Percentiles rank a stretch among this genome's conserved stretches.
Conservation (phyloP, 1,284 basidiomycete species). For the Laetiporus sulphureus region DNA sequence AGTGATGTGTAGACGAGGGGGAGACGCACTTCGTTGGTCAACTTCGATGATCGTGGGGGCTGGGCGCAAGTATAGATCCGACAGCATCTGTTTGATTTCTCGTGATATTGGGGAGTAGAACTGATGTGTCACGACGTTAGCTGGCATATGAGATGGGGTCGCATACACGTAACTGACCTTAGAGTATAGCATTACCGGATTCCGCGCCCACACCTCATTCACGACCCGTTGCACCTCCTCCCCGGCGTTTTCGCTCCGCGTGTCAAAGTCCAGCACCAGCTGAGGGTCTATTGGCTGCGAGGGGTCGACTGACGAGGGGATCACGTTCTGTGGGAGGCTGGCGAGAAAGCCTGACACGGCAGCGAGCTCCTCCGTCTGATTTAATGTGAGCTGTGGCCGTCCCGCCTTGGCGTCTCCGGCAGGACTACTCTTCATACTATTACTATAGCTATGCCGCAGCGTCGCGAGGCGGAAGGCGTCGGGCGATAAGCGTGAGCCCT, state of each 20-base stretch:
- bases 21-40: conserved; percentile 53
- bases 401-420: conserved; percentile 10
- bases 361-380: conserved; percentile 63
- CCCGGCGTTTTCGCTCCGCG: conserved; percentile 38
- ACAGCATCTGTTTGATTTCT: conserved; percentile 60
- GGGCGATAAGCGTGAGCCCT: conserved; percentile 17
- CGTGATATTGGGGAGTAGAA: conserved; percentile 56
- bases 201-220: conserved; percentile 51
- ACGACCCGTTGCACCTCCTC: conserved; percentile 32
- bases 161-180: conserved; percentile 43
- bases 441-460: conserved; percentile 19
- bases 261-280: conserved; percentile 80
- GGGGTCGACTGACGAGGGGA: conserved; percentile 66
- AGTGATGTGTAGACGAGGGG: background rate
- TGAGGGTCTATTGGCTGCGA: conserved; percentile 64
- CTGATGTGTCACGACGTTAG: conserved; percentile 29
- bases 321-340: conserved; percentile 71
- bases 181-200: conserved; percentile 75
- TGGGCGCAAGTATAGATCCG: conserved; percentile 56
- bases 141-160: background rate
- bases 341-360: conserved; percentile 75
- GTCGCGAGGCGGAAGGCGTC: conserved; percentile 23
- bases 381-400: conserved; percentile 38
- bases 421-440: conserved; percentile 20
- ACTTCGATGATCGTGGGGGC: conserved; percentile 69